A percentile compares a stretch with the other conserved stretches of the same genome.
Evolutionary conservation across 225 moss, liverwort and hornwort genomes (phyloP).

Genomic region (Thuidium tamariscinum): DNA sequence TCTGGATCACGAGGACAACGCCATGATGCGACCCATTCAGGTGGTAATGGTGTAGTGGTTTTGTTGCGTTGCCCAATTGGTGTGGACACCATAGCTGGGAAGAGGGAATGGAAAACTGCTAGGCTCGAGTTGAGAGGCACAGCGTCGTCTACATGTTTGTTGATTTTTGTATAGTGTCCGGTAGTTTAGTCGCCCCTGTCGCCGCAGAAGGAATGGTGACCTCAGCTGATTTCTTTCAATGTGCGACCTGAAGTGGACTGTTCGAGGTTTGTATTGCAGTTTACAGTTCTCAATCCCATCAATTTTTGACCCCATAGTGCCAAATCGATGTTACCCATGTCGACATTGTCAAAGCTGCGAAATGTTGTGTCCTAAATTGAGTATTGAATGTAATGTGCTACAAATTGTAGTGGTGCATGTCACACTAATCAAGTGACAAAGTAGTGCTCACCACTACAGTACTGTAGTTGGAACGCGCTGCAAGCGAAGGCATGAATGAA

Average conservation of each 20-base stretch:
- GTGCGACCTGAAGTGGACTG: neutral
- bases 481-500: neutral
- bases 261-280: neutral
- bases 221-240: neutral
- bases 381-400: too few relatives aligned
- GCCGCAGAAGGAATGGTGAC: neutral
- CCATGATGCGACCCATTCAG: constrained; percentile 57
- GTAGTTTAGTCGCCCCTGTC: neutral
- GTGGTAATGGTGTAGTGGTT: neutral
- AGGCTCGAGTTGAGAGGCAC: neutral
- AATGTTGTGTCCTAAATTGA: neutral
- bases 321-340: neutral
- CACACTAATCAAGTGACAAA: neutral
- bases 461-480: too few relatives aligned
- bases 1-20: constrained; percentile 67
- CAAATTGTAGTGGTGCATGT: neutral
- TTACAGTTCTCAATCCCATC: neutral
- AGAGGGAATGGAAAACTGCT: neutral
- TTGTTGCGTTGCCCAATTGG: neutral
- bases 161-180: neutral
- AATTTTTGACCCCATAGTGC: neutral
- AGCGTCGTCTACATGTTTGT: neutral
- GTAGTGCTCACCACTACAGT: neutral
- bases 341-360: neutral
- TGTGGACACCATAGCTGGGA: neutral